phyloP scores from a whole-genome alignment of 75 land plant species.

The Selaginella moellendorffii region DNA sequence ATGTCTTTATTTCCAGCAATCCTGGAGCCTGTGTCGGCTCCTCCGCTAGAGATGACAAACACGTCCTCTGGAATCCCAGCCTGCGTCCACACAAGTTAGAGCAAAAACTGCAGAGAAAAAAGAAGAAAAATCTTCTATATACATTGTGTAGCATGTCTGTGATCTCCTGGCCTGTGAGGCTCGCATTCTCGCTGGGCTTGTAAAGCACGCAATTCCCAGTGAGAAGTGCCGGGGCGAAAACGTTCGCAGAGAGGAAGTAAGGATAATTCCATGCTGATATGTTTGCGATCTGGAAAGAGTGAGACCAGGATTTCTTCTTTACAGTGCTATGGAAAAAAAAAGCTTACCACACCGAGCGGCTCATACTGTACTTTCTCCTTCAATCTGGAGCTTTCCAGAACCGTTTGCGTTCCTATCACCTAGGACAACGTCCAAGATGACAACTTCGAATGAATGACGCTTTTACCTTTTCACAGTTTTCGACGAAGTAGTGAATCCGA shows the following conservation, averaged over 20 bases:
- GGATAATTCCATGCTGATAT: conserved; percentile 27
- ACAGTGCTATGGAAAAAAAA: neutral
- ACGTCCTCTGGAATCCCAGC: conserved; percentile 18
- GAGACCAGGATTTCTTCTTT: neutral
- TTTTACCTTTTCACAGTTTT: conserved; percentile 15
- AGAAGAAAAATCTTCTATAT: no score
- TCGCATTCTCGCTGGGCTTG: conserved; percentile 22
- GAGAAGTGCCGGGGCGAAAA: conserved; percentile 13
- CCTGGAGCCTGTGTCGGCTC: conserved; percentile 13
- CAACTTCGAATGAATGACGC: neutral
- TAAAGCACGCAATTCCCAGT: conserved; percentile 21
- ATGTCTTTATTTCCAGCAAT: conserved; percentile 15
- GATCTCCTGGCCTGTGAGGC: conserved; percentile 19
- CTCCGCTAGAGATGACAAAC: conserved; percentile 14
- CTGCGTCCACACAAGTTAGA: no score
- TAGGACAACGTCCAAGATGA: neutral
- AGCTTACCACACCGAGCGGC: no score
- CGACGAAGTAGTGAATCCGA: conserved; percentile 13
- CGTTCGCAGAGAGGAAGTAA: conserved; percentile 10
- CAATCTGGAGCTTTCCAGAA: conserved; percentile 10
- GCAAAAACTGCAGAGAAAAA: no score
- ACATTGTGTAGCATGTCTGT: conserved; percentile 10
- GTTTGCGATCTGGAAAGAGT: conserved; percentile 15
- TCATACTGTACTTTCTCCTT: conserved; percentile 16
- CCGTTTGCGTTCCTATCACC: conserved; percentile 8